Base-by-base conservation (phyloP, 1,284 basidiomycete species). In the Tilletia indica region DNA sequence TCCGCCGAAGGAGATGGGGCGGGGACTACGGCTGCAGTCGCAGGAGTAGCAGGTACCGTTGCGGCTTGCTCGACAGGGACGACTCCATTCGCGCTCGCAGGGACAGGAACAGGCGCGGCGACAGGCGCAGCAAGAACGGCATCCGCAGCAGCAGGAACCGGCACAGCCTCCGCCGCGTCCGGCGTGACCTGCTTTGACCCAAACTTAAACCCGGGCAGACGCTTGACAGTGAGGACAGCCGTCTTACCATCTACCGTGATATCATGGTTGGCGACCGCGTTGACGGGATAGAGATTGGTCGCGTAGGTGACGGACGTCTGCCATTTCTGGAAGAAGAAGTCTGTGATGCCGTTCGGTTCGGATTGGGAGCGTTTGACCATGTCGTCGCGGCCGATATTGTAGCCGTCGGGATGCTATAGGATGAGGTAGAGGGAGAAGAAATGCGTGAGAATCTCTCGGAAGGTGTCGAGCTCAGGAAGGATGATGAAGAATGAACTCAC, bases 271-370 rank as follows among this genome's bases (percentile, higher is more conserved):
- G 51, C 8, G 25, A 31, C n/a, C 12, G 8, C 9, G 51, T 31
- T 31, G 51, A 19, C 25, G 9, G 51, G 51, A 6, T 14, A 8
- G n/a, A 54, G 51, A 4, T 31, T n/a, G 25, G 51, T 54, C 12
- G 25, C 19, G n/a, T 31, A 54, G 51, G 51, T 54, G 51, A 54
- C 51, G 51, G 51, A 11, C 8, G 51, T 54, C n/a, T 31, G 8
- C 51, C 51, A 54, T n/a, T n/a, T 31, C 51, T 54, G 51, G 51
- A 54, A 54, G 51, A 54, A 54, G 51, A 54, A 54, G 51, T 54
- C 51, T n/a, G 51, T 54, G n/a, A 21, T n/a, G 25, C n/a, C 51
- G 51, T 54, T 19, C 12, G 51, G 51, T 31, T 54, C n/a, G 2
- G 51, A 54, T n/a, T 54, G 51, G 51, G 51, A 54, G 51, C 51